A percentile compares a stretch with the other conserved stretches of the same genome.
phyloP scores from a whole-genome alignment of 139 green algal genomes.

The Coelastrella sp. region DNA sequence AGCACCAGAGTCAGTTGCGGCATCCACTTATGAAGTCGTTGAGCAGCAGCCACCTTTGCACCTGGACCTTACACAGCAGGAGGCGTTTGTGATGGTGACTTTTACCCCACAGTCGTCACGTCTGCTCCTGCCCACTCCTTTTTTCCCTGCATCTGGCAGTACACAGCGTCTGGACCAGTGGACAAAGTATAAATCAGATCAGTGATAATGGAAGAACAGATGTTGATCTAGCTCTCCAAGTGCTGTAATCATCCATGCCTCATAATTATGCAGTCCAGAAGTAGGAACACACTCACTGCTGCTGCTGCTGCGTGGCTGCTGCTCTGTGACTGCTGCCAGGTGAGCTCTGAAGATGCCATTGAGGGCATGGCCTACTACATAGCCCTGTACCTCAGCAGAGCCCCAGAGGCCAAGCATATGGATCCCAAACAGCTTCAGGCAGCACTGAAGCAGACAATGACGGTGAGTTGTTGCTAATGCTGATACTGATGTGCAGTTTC shows the following conservation, averaged over 20 bases:
- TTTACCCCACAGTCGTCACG: no score
- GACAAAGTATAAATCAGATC: no score
- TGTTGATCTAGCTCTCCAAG: no score
- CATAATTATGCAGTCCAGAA: background rate
- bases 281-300: background rate
- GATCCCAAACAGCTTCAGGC: conserved; percentile 58
- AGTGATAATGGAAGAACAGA: no score
- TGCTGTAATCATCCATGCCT: background rate
- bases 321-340: conserved; percentile 5
- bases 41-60: conserved; percentile 27
- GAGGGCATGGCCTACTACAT: conserved; percentile 65
- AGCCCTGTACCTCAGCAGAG: conserved; percentile 49
- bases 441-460: conserved; percentile 50
- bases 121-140: no score
- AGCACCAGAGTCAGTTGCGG: background rate
- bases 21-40: conserved; percentile 4
- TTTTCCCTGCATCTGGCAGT: no score
- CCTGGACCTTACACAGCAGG: background rate
- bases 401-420: conserved; percentile 54
- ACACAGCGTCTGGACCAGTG: no score
- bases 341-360: conserved; percentile 48
- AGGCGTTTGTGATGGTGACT: conserved; percentile 35
- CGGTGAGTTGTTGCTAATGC: conserved; percentile 37
- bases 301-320: background rate
- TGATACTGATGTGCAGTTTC: background rate